Base-by-base conservation (phyloP, 1,139 yeast species). In the Ogataea hybrid region DNA sequence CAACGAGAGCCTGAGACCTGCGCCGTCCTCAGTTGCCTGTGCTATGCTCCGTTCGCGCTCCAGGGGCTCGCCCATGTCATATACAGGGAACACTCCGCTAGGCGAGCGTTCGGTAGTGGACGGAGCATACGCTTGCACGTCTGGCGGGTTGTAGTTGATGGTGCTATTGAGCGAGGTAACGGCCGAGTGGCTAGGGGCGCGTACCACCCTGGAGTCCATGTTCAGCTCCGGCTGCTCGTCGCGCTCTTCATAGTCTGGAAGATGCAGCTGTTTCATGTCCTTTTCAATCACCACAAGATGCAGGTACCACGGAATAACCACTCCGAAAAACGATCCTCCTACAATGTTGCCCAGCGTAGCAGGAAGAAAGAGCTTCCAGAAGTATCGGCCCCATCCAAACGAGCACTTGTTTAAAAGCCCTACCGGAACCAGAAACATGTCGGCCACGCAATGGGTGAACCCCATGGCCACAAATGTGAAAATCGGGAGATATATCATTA, bases 221-320 rank as follows among this genome's bases (percentile, higher is more conserved):
- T 80, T 81, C 50, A 83, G 65, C 56, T 83, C 84, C 2, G 94
- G 92, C 54, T 83, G 92, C 59, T 84, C 92, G 63, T 84, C 94
- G 52, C 81, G 71, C 39, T 80, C 78, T 28, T 81, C 89, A 51
- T 75, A 83, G 35, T 68, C 65, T 7, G 94, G 94, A 48, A 84
- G 69, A 27, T 77, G 70, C 59, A 84, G 66, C 39, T 66, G 57
- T 49, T 70, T 71, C 59, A 79, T 76, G 62, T 84, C 94, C 47
- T 73, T 64, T 57, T 84, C 94, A 23, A 84, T 88, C 35, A 79
- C 83, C 29, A 75, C 71, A 41, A 84, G 56, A 58, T 84, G 94
- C 51, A 81, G 67, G 54, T 81, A 84, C 75, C 79, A 84, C 7
- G 89, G 85, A 18, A 84, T 60, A 0, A 75, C 69, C 3, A 79